Evolutionary conservation across 345 rosid species (phyloP), one percentile per base, ranked within the genome.

Genomic region (Geranium rotundifolium): DNA sequence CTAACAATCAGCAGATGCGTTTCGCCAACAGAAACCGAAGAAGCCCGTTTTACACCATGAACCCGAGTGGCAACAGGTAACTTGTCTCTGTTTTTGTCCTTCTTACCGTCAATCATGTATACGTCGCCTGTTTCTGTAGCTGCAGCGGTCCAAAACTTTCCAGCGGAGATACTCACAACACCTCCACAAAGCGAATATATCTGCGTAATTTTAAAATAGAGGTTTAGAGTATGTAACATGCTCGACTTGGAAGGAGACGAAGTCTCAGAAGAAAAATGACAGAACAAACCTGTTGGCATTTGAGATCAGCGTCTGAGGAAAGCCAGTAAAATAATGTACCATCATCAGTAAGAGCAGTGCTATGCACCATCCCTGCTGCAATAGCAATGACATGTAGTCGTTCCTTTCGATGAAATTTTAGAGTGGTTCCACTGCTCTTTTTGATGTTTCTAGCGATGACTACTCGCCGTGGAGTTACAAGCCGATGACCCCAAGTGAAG

Each of bases 401-500:
- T 64, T 75, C 80, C 77, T 69, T 77, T 34, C 96, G 74, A 78
- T 92, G 95, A 70, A 87, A 89, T 73, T 93, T 90, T 78, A 84
- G 64, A 34, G 84, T 76, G 15, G 75, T 65, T 66, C 63, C 77
- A 63, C 91, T 95, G 68, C 80, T 79, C 76, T 86, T 90, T 78
- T 81, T 86, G 57, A 88, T 69, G 70, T 83, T 88, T 74, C 97
- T 85, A 62, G 84, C 73, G 69, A 88, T 70, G 41, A 75, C 19
- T 69, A 88, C 92, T 61, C 95, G 96, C 73, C 80, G 82, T 55
- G 99, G 97, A 30, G 97, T 84, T 71, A 93, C 99, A 65, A 88
- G 78, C 66, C 96, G 84, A 81, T 93, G 97, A 70, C 97, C 97
- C 99, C 99, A 93, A 30, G 97, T 88, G 69, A 74, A 83, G 18